These are phyloP conservation scores for Geotrichum fermentans DNA, from an alignment of 1,139 yeast species.

Conservation along the genomic window DNA sequence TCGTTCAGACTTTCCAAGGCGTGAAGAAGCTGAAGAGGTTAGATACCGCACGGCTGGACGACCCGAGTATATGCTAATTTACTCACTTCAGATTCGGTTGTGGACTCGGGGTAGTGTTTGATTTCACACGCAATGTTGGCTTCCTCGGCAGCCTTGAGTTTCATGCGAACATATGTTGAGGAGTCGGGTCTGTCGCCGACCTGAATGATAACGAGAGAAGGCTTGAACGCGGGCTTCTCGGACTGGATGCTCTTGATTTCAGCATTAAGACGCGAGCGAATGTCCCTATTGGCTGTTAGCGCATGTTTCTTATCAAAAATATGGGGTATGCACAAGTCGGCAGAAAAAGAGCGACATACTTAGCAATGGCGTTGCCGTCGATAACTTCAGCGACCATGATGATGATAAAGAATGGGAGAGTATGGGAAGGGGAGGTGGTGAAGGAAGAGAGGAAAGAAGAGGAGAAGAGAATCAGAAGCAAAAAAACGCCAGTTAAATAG, in stretches of 20 bases:
- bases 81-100: conserved; percentile 35
- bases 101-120: conserved; percentile 58
- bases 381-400: conserved; percentile 41
- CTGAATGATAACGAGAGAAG: conserved; percentile 78
- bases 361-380: conserved; percentile 66
- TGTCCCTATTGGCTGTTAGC: conserved; percentile 54
- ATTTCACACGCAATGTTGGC: conserved; percentile 72
- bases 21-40: conserved; percentile 46
- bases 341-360: conserved; percentile 30
- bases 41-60: conserved; percentile 1
- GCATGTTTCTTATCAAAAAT: conserved; percentile 46
- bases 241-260: conserved; percentile 56
- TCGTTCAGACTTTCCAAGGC: conserved; percentile 61
- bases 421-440: neutral
- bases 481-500: neutral
- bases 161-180: conserved; percentile 91
- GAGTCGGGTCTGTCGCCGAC: conserved; percentile 90
- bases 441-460: conserved; percentile 1
- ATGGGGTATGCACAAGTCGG: too few species aligned
- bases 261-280: conserved; percentile 35
- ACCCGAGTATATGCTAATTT: conserved; percentile 2
- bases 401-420: conserved; percentile 29
- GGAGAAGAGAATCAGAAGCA: neutral
- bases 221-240: conserved; percentile 59
- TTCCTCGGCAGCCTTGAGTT: conserved; percentile 80